Base-by-base conservation (phyloP, 75 land plant genomes). In the Ceratopteris richardii region DNA sequence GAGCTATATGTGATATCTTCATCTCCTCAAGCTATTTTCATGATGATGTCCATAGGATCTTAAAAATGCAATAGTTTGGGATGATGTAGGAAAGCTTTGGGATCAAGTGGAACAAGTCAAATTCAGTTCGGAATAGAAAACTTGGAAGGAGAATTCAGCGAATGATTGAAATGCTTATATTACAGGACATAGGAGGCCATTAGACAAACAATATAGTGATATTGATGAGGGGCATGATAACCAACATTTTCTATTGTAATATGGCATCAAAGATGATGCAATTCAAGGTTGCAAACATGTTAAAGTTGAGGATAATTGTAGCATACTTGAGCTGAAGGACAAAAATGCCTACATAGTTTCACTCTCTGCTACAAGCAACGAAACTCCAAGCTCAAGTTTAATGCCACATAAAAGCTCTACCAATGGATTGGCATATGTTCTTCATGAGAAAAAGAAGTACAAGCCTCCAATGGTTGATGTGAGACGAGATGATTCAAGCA, bases 61-160 rank as follows among this genome's bases (percentile, higher is more conserved):
- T 54, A 46, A 54, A 17, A 62, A 80, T 52, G 76, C 84, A 24
- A 68, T 94, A 17, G 60, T 79, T 7, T 94, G 99, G 96, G 75
- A 86, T 14, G 63, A 79, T 44, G 80, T 87, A 19, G 65, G 63
- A n/a, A 64, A 61, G 5, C 88, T 77, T 19, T 69, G 73, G 78
- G 75, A 76, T 74, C 74, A 72, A 31, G 75, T 82, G 19, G 65
- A 63, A 39, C 78, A 77, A 54, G 58, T 74, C n/a, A 77, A 74
- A 0, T 44, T 80, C 42, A 79, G 75, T 50, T 66, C 86, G 57
- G 88, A 78, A 44, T 88, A 90, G 97, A 80, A 73, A 58, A 66
- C 67, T 7, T 84, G 80, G 86, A 95, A 90, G 54, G 87, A 80
- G 14, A 40, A 40, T 40, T 40, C 14, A 9, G 13, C 9, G 42